A percentile compares a stretch with the other conserved stretches of the same genome.
Conservation (phyloP, 805 yeast genomes). For the Lachancea waltii region DNA sequence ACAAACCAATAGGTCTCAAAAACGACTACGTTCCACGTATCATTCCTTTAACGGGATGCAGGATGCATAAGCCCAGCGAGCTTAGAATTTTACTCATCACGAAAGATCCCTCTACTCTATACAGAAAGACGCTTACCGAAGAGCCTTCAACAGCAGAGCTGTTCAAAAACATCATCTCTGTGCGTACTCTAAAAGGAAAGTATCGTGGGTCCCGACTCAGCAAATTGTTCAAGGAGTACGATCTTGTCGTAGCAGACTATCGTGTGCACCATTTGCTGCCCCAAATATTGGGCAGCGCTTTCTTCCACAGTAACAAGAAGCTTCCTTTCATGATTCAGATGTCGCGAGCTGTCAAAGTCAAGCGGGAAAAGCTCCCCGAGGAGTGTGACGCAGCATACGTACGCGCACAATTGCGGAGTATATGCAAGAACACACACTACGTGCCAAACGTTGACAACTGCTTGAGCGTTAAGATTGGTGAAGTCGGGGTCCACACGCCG, state of each 20-base stretch:
- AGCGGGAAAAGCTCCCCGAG: conserved; percentile 44
- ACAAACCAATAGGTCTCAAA: conserved; percentile 37
- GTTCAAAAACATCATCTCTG: conserved; percentile 55
- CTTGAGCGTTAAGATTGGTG: conserved; percentile 55
- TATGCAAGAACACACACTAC: conserved; percentile 55
- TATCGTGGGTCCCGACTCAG: conserved; percentile 40
- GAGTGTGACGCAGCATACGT: conserved; percentile 62
- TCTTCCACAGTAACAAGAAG: conserved; percentile 58
- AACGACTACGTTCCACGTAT: conserved; percentile 52
- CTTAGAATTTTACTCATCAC: conserved; percentile 56
- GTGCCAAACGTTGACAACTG: conserved; percentile 60
- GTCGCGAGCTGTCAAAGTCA: conserved; percentile 32
- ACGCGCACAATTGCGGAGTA: conserved; percentile 55
- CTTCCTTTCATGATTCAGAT: conserved; percentile 64
- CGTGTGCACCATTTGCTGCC: conserved; percentile 59
- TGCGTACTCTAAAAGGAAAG: conserved; percentile 48
- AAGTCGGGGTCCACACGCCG: conserved; percentile 18
- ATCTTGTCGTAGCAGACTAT: conserved; percentile 62
- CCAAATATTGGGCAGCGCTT: conserved; percentile 48
- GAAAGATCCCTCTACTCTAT: conserved; percentile 63
- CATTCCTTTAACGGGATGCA: conserved; percentile 46
- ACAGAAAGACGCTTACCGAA: conserved; percentile 43
- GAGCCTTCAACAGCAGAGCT: conserved; percentile 53
- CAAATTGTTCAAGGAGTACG: conserved; percentile 53
- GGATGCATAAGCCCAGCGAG: conserved; percentile 43